These are phyloP conservation scores for Alisma plantagoaquatica DNA, from an alignment of 106 monocot species.

Conservation along the genomic window DNA sequence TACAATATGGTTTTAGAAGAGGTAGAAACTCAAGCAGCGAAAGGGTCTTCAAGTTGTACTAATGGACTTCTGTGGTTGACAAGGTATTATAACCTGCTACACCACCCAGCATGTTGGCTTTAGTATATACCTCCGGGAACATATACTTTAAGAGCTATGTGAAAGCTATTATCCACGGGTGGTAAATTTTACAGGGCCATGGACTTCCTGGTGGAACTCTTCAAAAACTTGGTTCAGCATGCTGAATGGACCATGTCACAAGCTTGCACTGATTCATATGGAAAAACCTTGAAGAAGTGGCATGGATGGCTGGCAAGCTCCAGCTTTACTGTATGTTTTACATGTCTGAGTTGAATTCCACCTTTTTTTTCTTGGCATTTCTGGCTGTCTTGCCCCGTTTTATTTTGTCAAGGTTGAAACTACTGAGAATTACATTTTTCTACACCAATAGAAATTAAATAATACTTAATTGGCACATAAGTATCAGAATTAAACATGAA, in stretches of 20 bases:
- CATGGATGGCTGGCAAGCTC: slow-evolving; percentile 45
- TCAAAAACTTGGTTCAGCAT: slow-evolving; percentile 49
- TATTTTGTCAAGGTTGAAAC: no score
- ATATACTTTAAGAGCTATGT: no score
- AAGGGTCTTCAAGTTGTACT: slow-evolving; percentile 51
- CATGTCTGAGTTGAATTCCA: no score
- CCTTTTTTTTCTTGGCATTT: no score
- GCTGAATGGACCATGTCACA: slow-evolving; percentile 51
- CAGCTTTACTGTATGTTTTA: slow-evolving; percentile 11
- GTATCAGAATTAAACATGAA: no score
- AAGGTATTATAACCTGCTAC: slow-evolving; percentile 42
- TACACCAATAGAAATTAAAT: no score
- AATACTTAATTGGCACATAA: no score
- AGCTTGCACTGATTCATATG: slow-evolving; percentile 48
- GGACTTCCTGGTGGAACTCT: slow-evolving; percentile 68
- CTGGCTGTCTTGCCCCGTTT: no score
- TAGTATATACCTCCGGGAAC: no score
- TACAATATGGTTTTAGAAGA: slow-evolving; percentile 53
- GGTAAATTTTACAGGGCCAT: slow-evolving; percentile 66
- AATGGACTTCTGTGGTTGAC: slow-evolving; percentile 67
- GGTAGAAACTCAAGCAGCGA: slow-evolving; percentile 41
- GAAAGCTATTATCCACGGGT: no score
- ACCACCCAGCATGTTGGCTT: no score
- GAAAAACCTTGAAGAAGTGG: slow-evolving; percentile 74
- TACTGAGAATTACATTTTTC: no score